phyloP scores from a whole-genome alignment of 495 filamentous ascomycete species.

The Letharia lupina region DNA sequence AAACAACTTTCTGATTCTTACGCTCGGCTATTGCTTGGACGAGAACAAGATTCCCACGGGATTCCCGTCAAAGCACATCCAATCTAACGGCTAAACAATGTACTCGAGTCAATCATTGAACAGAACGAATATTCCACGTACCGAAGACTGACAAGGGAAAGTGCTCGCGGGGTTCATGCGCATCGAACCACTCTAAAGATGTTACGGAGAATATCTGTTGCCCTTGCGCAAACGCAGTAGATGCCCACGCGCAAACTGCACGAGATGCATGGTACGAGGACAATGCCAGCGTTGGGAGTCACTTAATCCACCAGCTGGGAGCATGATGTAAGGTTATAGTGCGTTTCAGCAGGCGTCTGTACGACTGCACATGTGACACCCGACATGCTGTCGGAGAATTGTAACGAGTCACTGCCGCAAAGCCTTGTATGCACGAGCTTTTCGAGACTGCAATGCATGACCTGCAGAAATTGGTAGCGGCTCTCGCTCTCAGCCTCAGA shows the following conservation, averaged over 20 bases:
- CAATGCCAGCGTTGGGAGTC: background rate
- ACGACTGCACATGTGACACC: constrained; percentile 1
- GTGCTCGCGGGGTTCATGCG: constrained; percentile 16
- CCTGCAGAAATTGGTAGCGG: constrained; percentile 1
- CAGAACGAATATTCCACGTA: constrained; percentile 13
- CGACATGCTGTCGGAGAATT: constrained; percentile 19
- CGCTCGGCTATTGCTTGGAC: constrained; percentile 16
- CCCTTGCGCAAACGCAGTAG: constrained; percentile 8
- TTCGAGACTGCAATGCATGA: constrained; percentile 4
- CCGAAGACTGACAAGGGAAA: constrained; percentile 13
- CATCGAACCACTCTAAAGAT: constrained; percentile 12
- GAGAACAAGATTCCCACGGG: constrained; percentile 6
- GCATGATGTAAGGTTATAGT: constrained; percentile 4
- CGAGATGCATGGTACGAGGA: constrained; percentile 3
- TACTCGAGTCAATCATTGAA: constrained; percentile 22
- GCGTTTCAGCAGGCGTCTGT: constrained; percentile 8
- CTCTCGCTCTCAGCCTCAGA: background rate
- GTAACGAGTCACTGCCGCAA: constrained; percentile 1
- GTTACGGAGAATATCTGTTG: constrained; percentile 12
- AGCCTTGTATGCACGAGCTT: constrained; percentile 16
- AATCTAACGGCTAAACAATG: constrained; percentile 9
- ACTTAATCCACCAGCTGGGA: constrained; percentile 8
- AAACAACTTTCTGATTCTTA: constrained; percentile 7
- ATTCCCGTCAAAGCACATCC: constrained; percentile 20
- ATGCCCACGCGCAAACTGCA: constrained; percentile 10